phyloP scores from a whole-genome alignment of 148 eudicot genomes.

The Rhododendron mucronatum region DNA sequence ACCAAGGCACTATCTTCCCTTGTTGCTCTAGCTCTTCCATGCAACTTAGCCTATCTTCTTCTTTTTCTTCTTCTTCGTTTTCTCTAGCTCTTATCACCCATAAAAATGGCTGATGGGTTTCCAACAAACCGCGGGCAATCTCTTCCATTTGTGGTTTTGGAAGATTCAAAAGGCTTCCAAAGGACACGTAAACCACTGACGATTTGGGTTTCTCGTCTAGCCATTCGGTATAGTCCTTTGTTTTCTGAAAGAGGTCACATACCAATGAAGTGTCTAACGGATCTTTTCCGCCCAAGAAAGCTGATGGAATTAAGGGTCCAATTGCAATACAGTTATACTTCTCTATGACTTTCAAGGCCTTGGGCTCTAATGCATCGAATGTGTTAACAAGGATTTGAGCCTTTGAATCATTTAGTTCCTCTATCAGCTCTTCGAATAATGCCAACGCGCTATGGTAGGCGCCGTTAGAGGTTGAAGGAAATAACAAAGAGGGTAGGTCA shows the following conservation, averaged over 20 bases:
- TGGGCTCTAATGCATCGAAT: constrained; percentile 29
- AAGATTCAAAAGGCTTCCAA: constrained; percentile 32
- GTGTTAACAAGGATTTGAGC: constrained; percentile 34
- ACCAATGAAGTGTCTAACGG: constrained; percentile 10
- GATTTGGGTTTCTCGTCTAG: constrained; percentile 25
- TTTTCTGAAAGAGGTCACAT: constrained; percentile 9
- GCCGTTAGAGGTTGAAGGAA: constrained; percentile 18
- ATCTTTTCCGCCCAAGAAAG: constrained; percentile 18
- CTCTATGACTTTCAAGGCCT: constrained; percentile 21
- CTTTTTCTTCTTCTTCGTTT: neutral
- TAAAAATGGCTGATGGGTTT: constrained; percentile 25
- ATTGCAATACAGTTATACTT: constrained; percentile 16
- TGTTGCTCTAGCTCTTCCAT: constrained; percentile 17
- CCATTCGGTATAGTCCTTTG: constrained; percentile 33
- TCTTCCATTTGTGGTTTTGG: constrained; percentile 26
- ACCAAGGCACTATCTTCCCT: constrained; percentile 29
- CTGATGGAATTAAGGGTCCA: constrained; percentile 29
- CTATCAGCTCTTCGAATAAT: constrained; percentile 21
- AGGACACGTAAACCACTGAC: constrained; percentile 37
- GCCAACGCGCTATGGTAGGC: constrained; percentile 3
- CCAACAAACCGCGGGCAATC: constrained; percentile 28
- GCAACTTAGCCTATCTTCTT: constrained; percentile 5
- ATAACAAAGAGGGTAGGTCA: constrained; percentile 40
- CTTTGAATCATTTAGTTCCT: constrained; percentile 15
- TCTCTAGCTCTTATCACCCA: constrained; percentile 35